Evolutionary conservation across 2,329 filamentous ascomycete genomes (phyloP).

Genomic region (Penicillium sp.): DNA sequence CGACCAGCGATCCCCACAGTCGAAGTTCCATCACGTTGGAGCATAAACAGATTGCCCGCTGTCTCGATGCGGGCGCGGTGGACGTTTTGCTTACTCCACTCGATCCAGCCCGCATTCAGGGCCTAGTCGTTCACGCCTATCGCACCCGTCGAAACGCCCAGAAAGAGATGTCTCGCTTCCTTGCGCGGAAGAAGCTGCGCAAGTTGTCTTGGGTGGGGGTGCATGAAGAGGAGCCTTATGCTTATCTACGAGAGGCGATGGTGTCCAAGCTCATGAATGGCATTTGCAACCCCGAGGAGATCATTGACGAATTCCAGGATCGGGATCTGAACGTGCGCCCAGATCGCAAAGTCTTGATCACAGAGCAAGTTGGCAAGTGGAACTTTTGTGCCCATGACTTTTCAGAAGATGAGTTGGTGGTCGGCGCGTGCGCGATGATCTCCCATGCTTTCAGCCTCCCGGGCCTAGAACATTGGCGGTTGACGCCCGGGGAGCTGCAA

Average conservation of each 20-base stretch:
- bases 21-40: constrained; percentile 37
- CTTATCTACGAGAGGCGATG: constrained; percentile 85
- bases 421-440: constrained; percentile 81
- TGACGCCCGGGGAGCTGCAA: constrained; percentile 76
- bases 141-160: constrained; percentile 70
- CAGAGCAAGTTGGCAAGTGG: constrained; percentile 69
- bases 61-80: constrained; percentile 76
- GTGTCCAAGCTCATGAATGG: constrained; percentile 84
- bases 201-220: constrained; percentile 91
- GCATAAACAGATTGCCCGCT: constrained; percentile 57
- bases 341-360: constrained; percentile 61
- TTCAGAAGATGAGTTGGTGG: constrained; percentile 81
- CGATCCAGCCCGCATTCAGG: constrained; percentile 64
- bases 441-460: constrained; percentile 79
- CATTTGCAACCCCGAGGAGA: constrained; percentile 68
- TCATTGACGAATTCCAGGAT: constrained; percentile 56
- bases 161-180: constrained; percentile 64
- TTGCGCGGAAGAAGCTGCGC: constrained; percentile 66
- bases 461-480: constrained; percentile 72
- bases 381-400: constrained; percentile 85
- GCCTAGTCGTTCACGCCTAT: constrained; percentile 76
- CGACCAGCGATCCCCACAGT: constrained; percentile 18
- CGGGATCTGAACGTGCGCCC: constrained; percentile 61
- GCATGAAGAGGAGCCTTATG: constrained; percentile 76
- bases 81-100: constrained; percentile 81